A percentile compares a stretch with the other conserved stretches of the same genome.
phyloP scores from a whole-genome alignment of 169 alveolate species.

The Eimeria brunetti region DNA sequence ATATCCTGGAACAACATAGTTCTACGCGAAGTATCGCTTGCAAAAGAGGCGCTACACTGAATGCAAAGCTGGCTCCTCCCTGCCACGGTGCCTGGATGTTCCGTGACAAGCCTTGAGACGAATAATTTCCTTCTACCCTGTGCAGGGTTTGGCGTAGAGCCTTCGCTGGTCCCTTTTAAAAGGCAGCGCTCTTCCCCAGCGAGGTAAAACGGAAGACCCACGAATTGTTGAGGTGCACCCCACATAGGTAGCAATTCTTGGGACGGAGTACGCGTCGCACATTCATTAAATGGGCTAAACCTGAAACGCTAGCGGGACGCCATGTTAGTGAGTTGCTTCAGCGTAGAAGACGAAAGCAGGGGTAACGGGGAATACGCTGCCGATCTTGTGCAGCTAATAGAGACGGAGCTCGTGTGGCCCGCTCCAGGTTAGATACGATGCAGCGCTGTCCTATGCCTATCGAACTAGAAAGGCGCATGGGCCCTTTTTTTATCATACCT shows the following conservation, averaged over 20 bases:
- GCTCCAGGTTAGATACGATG: constrained; percentile 11
- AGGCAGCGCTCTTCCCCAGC: background rate
- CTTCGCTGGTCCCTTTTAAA: background rate
- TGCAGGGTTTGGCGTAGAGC: background rate
- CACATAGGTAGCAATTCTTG: background rate
- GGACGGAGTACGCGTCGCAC: background rate
- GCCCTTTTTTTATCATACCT: background rate
- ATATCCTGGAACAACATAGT: constrained; percentile 90
- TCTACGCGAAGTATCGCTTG: constrained; percentile 92
- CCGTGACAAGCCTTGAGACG: background rate
- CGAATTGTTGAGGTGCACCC: background rate
- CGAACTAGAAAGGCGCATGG: background rate
- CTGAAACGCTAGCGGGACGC: background rate
- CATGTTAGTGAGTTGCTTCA: background rate
- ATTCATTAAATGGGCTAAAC: background rate
- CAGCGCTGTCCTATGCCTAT: background rate
- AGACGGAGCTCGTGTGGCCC: constrained; percentile 47
- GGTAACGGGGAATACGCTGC: background rate
- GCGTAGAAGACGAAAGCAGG: background rate
- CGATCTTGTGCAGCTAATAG: constrained; percentile 15
- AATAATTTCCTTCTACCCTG: background rate
- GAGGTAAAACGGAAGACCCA: background rate
- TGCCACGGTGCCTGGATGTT: background rate
- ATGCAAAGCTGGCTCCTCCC: constrained; percentile 87
- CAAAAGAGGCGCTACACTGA: constrained; percentile 91